Evolutionary conservation across 2,329 filamentous ascomycete genomes (phyloP).

Genomic region (Pseudogymnoascus verrucosus): DNA sequence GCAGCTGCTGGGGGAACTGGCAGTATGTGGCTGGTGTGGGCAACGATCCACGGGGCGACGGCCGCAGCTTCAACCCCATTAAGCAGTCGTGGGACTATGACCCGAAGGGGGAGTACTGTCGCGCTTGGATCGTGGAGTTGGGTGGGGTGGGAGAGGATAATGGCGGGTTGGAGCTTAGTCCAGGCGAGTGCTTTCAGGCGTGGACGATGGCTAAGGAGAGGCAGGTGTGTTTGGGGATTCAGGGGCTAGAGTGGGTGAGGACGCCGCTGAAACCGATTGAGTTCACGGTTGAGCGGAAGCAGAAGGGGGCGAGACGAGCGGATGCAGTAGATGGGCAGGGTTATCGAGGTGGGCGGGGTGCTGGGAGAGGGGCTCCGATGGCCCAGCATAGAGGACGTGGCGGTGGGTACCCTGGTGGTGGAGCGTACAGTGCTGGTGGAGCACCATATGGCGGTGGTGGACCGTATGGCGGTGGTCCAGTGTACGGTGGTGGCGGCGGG

Average conservation of each 20-base stretch:
- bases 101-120: slow-evolving; percentile 58
- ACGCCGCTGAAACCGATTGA: slow-evolving; percentile 58
- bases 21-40: slow-evolving; percentile 74
- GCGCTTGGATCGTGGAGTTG: slow-evolving; percentile 66
- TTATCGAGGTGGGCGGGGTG: neutral
- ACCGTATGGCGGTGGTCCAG: neutral
- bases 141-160: slow-evolving; percentile 35
- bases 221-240: slow-evolving; percentile 48
- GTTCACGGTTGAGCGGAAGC: slow-evolving; percentile 42
- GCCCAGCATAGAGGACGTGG: neutral
- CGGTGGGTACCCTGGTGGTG: neutral
- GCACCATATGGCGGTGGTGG: neutral
- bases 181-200: slow-evolving; percentile 55
- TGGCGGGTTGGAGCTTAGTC: slow-evolving; percentile 12
- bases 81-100: slow-evolving; percentile 78
- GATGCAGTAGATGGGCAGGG: neutral
- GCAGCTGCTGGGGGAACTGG: slow-evolving; percentile 76
- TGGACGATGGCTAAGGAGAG: slow-evolving; percentile 56
- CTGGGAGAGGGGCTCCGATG: neutral
- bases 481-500: neutral
- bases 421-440: neutral
- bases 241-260: slow-evolving; percentile 56
- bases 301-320: neutral
- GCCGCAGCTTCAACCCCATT: slow-evolving; percentile 71
- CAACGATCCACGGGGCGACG: slow-evolving; percentile 65